phyloP scores from a whole-genome alignment of 2,329 filamentous ascomycete species.

The Alternaria dauci region DNA sequence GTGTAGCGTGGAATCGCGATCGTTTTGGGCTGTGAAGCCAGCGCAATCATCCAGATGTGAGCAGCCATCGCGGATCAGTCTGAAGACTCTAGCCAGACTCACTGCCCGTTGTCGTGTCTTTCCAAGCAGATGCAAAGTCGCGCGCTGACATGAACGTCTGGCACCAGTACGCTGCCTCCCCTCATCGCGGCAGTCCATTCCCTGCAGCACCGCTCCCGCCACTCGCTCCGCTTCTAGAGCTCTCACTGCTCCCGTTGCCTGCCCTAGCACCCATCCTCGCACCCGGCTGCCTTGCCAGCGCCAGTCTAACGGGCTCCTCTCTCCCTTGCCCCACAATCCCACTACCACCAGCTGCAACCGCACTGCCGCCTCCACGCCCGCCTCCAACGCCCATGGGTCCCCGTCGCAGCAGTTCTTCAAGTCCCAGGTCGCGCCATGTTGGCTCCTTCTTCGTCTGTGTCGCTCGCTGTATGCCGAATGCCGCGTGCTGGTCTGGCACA shows the following conservation, averaged over 20 bases:
- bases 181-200: conserved; percentile 48
- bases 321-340: conserved; percentile 11
- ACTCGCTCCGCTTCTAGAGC: conserved; percentile 23
- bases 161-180: neutral
- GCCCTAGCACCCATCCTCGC: conserved; percentile 25
- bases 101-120: neutral
- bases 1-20: neutral
- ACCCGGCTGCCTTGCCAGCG: conserved; percentile 44
- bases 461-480: conserved; percentile 83
- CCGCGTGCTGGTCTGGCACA: conserved; percentile 86
- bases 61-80: neutral
- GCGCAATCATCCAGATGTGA: neutral
- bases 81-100: neutral
- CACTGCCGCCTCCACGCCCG: conserved; percentile 14
- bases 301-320: conserved; percentile 41
- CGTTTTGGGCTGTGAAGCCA: neutral
- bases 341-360: conserved; percentile 15
- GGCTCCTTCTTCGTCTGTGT: conserved; percentile 76
- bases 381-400: conserved; percentile 57
- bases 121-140: neutral
- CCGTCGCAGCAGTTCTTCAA: conserved; percentile 73
- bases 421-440: conserved; percentile 79
- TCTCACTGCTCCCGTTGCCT: conserved; percentile 15
- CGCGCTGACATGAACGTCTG: neutral
- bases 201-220: conserved; percentile 26